A percentile compares a stretch with the other conserved stretches of the same genome.
Conservation (phyloP, 164 flowering plant genomes). For the Piper betle region DNA sequence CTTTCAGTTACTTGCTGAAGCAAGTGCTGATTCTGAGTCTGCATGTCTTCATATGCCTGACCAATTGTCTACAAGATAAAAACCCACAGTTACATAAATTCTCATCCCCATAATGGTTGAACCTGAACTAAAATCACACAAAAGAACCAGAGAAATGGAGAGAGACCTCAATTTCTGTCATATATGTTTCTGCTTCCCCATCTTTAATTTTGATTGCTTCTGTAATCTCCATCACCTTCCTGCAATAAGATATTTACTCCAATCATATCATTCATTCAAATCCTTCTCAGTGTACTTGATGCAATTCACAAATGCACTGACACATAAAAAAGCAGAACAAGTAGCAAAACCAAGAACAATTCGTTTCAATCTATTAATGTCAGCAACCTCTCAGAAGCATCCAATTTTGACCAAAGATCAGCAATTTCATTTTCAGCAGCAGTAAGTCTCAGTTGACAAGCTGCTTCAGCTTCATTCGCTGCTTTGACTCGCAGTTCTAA, state of each 20-base stretch:
- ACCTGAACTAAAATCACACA: neutral
- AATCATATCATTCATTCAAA: too few species aligned
- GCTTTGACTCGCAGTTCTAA: conserved; percentile 88
- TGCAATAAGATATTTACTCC: conserved; percentile 16
- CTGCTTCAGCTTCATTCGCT: conserved; percentile 89
- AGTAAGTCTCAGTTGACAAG: conserved; percentile 76
- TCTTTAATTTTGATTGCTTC: conserved; percentile 85
- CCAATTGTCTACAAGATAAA: conserved; percentile 54
- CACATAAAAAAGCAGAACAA: neutral
- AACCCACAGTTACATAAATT: neutral
- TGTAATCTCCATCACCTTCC: conserved; percentile 58
- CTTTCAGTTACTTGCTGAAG: conserved; percentile 64
- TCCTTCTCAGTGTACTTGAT: too few species aligned
- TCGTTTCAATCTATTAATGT: too few species aligned
- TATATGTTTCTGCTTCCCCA: conserved; percentile 67
- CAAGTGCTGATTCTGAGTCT: conserved; percentile 69
- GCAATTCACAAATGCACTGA: too few species aligned
- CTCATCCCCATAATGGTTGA: neutral
- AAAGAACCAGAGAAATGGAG: conserved; percentile 1
- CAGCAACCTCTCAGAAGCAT: conserved; percentile 68
- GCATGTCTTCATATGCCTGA: conserved; percentile 95
- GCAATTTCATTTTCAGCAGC: conserved; percentile 79
- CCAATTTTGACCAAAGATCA: conserved; percentile 61
- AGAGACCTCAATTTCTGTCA: conserved; percentile 83
- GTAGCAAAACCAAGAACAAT: too few species aligned